Base-by-base conservation (phyloP, 1,284 basidiomycete genomes). In the Mycena sp. region DNA sequence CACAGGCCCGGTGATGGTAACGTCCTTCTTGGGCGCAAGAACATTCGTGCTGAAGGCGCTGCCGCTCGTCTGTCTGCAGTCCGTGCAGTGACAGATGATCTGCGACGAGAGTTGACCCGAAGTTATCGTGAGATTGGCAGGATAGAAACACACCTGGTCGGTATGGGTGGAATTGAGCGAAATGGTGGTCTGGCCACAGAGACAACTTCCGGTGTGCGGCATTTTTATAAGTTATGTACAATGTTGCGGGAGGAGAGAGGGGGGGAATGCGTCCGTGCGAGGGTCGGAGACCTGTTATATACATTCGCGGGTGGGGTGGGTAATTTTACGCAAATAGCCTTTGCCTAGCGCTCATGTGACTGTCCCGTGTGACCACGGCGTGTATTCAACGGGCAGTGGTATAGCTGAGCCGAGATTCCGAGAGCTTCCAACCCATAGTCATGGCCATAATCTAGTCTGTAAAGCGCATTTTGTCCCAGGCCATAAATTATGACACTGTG, bases 11-110 rank as follows among this genome's bases (percentile, higher is more conserved):
- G 58, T 69, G 65, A 78, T 76, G 12, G 51, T 73, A 25, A 77
- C 70, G 32, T 73, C 69, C 53, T 71, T 73, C 56, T 76, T 69
- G 10, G 73, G 70, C 6, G 70, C 74, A 19, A 78, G 71, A 55
- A 78, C 65, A 63, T 77, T 78, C 64, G 76, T 76, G 67, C 74
- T 76, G 70, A 74, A 78, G 11, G 74, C 75, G 49, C 74, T 75
- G 25, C 76, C 77, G 57, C 75, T 76, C 19, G 75, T 74, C 50
- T 75, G 72, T 48, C 71, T 71, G 67, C 77, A 78, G 60, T 78
- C 76, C 28, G 49, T 58, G 70, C 77, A 78, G 65, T 78, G 77
- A 58, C 77, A 78, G 38, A 76, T 40, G 41, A 77, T 71, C 76
- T 78, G 54, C 23, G 29, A 30, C 40, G 43, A n/a, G 25, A 10